Evolutionary conservation across 371 early-diverging fungal species (phyloP), one percentile per base, ranked within the genome.

Genomic region (Umbelopsis sp.): DNA sequence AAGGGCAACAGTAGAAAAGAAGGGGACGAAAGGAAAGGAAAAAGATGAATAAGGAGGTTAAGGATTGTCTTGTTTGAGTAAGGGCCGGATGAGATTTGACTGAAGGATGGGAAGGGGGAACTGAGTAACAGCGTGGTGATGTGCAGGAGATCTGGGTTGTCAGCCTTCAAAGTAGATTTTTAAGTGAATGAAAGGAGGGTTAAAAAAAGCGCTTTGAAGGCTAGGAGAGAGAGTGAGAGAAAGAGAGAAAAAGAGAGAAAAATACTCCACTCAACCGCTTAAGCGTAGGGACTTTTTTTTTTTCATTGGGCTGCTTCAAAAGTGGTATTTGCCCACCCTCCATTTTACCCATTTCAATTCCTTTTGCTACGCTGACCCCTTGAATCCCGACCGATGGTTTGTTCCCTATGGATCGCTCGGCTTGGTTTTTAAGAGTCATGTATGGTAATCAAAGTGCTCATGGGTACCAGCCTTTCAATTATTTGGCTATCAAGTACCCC

Each of bases 1-100:
- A 63, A 41, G 48, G 37, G 68, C 25, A 68, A 64, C 64, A 65
- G 63, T 45, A 45, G 50, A 66, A 64, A 63, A 63, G 38, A 20
- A 67, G 25, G 68, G 32, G 53, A 24, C 35, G 48, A 64, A 50
- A 65, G 45, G 71, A 35, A 66, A 50, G 51, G 25, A 50, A 41
- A 69, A 45, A 44, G 57, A 63, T 62, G 65, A 50, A 18, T 20
- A 18, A 52, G 35, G 50, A 63, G 65, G 48, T 22, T 52, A 52
- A 44, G 50, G 38, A 46, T 57, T 29, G 35, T 44, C 66, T 35
- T 18, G 57, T 57, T 57, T 57, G 57, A 57, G 57, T 57, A 57
- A 57, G 16, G 57, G 57, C 57, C 35, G 57, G 29, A 57, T 57
- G 48, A 53, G 16, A 57, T 29, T 35, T 41, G 41, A 7, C 41